A percentile compares a stretch with the other conserved stretches of the same genome.
These are phyloP conservation scores for Fusarium denticulatum DNA, from an alignment of 2,329 filamentous ascomycete species.

Conservation along the genomic window DNA sequence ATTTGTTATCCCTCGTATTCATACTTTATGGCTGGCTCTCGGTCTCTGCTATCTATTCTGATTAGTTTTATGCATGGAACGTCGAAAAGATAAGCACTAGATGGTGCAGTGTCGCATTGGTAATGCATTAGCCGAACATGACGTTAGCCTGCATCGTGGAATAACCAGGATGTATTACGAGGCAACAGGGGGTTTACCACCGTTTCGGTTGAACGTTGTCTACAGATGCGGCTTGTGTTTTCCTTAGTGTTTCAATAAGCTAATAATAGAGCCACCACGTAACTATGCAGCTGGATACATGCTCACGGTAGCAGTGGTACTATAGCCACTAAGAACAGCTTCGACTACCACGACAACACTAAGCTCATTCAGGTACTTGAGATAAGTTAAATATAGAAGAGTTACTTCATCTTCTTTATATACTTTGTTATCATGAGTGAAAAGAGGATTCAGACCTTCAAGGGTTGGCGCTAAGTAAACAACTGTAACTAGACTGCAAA, in stretches of 20 bases:
- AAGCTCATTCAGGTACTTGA: background rate
- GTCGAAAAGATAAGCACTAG: background rate
- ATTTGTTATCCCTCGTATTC: background rate
- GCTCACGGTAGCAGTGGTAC: background rate
- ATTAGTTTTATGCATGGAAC: background rate
- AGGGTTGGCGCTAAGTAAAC: background rate
- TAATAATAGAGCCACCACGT: background rate
- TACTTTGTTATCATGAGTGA: background rate
- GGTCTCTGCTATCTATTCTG: background rate
- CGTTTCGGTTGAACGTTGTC: too few relatives aligned
- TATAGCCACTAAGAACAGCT: background rate
- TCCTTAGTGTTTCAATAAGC: background rate
- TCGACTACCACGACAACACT: rapidly evolving
- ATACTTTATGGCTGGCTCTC: background rate
- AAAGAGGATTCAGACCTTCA: background rate
- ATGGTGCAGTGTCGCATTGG: background rate
- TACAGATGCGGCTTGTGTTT: background rate
- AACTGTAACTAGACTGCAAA: background rate
- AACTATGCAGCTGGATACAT: background rate
- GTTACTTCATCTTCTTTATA: too few relatives aligned
- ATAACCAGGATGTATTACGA: background rate
- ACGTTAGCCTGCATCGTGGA: background rate
- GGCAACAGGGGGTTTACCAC: background rate
- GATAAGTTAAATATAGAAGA: too few relatives aligned
- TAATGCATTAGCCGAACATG: background rate